Conservation (phyloP, 1,284 basidiomycete species). For the Moesziomyces sp. region DNA sequence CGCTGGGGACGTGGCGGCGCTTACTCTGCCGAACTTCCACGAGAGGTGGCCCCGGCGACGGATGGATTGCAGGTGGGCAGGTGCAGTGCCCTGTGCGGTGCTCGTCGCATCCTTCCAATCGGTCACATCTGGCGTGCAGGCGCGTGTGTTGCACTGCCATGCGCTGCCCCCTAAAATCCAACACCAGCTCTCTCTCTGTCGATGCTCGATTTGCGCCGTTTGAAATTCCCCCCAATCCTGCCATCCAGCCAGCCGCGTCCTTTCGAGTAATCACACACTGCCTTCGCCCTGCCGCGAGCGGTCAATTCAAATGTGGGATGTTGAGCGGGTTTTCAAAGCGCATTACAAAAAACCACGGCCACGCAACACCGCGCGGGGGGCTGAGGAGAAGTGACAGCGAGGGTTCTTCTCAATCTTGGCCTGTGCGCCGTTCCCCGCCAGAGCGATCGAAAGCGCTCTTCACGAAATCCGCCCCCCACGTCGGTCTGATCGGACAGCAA, state of each 20-base stretch:
- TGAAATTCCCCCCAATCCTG: no score
- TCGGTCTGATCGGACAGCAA: no score
- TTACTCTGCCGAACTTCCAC: background rate
- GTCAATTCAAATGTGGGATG: background rate
- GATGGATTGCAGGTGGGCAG: background rate
- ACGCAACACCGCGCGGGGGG: no score
- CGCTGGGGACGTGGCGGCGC: background rate
- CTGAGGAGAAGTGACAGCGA: background rate
- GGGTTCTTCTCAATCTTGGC: constrained; percentile 43
- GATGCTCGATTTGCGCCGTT: no score
- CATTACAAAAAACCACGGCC: background rate
- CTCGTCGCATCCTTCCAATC: no score
- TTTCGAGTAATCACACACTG: no score
- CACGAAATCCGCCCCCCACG: no score
- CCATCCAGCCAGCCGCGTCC: no score
- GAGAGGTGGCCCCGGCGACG: background rate
- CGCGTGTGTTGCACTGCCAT: background rate
- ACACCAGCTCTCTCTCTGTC: no score
- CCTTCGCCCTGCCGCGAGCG: no score
- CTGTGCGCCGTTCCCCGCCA: constrained; percentile 13
- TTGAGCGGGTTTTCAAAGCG: background rate
- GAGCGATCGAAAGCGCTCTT: no score
- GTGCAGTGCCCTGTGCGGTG: no score
- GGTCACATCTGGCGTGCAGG: background rate
- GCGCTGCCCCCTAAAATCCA: background rate